Conservation (phyloP, 208 protist genomes). For the Leishmania braziliensis region DNA sequence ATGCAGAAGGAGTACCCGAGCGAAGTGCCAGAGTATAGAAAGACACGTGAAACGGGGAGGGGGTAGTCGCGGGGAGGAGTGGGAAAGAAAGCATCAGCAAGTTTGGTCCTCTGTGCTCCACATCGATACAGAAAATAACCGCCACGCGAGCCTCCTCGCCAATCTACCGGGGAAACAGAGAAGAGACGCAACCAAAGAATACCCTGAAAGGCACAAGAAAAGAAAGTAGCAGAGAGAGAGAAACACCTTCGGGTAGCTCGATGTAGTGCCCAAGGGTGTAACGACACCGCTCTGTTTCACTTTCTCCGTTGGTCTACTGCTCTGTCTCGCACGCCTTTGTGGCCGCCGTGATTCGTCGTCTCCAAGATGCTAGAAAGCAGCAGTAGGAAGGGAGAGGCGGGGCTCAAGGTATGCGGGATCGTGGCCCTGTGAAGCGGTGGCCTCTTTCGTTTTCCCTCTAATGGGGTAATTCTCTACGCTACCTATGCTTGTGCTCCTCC, state of each 20-base stretch:
- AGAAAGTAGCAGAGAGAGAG: neutral
- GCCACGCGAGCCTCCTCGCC: neutral
- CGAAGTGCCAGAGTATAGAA: too few species aligned
- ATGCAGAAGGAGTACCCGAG: conserved; percentile 14
- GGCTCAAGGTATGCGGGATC: neutral
- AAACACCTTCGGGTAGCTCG: neutral
- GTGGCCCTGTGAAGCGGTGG: neutral
- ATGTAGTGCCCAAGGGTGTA: neutral
- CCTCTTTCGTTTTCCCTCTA: neutral
- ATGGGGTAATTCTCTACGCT: neutral
- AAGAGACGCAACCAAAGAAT: neutral
- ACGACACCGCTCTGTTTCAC: neutral
- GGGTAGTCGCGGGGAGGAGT: neutral
- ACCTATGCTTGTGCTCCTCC: neutral
- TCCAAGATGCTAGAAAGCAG: neutral
- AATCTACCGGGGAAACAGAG: neutral
- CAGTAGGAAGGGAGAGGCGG: neutral
- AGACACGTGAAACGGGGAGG: neutral
- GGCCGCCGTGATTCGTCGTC: neutral
- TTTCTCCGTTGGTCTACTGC: neutral
- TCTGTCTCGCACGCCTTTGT: neutral
- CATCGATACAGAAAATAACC: neutral
- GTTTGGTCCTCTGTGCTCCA: neutral
- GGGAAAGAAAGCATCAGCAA: neutral
- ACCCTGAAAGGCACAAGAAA: neutral